phyloP scores from a whole-genome alignment of 2,329 filamentous ascomycete genomes.

The Trichoderma asperellum region DNA sequence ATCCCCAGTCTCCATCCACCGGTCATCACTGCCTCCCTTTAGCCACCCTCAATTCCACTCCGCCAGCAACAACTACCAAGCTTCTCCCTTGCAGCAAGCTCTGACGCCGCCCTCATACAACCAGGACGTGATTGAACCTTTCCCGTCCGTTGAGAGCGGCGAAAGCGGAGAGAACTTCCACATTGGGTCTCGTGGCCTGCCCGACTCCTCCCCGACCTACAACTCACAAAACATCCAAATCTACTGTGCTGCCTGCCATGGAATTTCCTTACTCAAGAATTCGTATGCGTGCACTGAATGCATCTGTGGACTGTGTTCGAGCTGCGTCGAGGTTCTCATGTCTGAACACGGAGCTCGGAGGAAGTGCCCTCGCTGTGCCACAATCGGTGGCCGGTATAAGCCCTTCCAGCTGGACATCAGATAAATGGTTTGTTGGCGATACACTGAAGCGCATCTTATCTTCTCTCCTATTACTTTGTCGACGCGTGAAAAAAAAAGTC shows the following conservation, averaged over 20 bases:
- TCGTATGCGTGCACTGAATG: conserved; percentile 96
- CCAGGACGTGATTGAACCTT: conserved; percentile 72
- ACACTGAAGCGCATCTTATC: not conserved
- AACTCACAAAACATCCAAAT: conserved; percentile 80
- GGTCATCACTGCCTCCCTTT: conserved; percentile 65
- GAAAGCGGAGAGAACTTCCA: conserved; percentile 73
- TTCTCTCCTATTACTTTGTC: not conserved
- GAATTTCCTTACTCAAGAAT: conserved; percentile 74
- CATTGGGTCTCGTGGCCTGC: conserved; percentile 66
- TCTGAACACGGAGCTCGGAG: conserved; percentile 74
- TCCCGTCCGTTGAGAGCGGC: conserved; percentile 85
- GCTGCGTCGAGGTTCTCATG: conserved; percentile 82
- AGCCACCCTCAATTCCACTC: conserved; percentile 63
- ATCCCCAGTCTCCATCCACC: conserved; percentile 66
- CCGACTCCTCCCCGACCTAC: conserved; percentile 73
- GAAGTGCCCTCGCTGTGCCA: conserved; percentile 79
- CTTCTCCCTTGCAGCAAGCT: conserved; percentile 87
- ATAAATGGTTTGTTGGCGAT: not conserved
- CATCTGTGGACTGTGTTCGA: conserved; percentile 87
- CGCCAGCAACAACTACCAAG: conserved; percentile 68
- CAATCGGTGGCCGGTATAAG: conserved; percentile 79
- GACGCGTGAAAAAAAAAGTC: not conserved
- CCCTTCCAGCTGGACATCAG: conserved; percentile 79
- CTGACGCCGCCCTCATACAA: conserved; percentile 80
- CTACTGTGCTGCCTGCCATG: conserved; percentile 86